These are phyloP conservation scores for Vigna reflexopilosa DNA, from an alignment of 306 rosid species.

Conservation along the genomic window DNA sequence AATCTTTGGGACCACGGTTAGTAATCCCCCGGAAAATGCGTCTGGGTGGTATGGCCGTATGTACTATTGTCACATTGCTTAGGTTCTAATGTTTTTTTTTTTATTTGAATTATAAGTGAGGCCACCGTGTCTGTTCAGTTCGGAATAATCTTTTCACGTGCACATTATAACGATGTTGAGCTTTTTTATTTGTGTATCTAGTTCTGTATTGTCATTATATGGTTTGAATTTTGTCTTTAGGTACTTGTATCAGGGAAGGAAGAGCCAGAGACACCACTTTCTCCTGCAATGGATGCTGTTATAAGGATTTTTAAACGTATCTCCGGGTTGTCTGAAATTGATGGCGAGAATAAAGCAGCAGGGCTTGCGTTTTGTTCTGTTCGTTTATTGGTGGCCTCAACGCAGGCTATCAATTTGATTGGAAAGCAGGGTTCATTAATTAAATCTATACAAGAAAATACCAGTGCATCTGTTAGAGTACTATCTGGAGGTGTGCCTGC, in stretches of 20 bases:
- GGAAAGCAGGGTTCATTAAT: constrained; percentile 96
- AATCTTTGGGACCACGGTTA: neutral
- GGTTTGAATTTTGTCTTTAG: constrained; percentile 51
- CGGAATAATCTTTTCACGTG: neutral
- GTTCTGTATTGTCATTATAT: constrained; percentile 19
- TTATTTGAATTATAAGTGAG: neutral
- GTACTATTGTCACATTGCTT: neutral
- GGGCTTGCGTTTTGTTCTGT: constrained; percentile 71
- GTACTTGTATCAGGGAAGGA: constrained; percentile 93
- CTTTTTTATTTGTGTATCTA: constrained; percentile 1
- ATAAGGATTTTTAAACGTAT: constrained; percentile 84
- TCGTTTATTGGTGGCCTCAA: constrained; percentile 88
- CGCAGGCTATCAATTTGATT: constrained; percentile 94
- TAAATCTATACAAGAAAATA: constrained; percentile 89
- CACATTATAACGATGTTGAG: neutral
- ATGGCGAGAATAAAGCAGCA: constrained; percentile 52
- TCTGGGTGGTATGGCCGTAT: neutral
- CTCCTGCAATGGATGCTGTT: constrained; percentile 98
- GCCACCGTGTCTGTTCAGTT: neutral
- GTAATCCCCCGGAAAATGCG: neutral
- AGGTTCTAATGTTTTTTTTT: neutral
- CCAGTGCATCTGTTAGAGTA: constrained; percentile 79
- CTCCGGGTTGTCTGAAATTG: constrained; percentile 76
- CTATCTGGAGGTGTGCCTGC: constrained; percentile 77
- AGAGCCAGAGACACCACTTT: constrained; percentile 74